phyloP scores from a whole-genome alignment of 2,329 filamentous ascomycete species.

The Tolypocladium paradoxum region DNA sequence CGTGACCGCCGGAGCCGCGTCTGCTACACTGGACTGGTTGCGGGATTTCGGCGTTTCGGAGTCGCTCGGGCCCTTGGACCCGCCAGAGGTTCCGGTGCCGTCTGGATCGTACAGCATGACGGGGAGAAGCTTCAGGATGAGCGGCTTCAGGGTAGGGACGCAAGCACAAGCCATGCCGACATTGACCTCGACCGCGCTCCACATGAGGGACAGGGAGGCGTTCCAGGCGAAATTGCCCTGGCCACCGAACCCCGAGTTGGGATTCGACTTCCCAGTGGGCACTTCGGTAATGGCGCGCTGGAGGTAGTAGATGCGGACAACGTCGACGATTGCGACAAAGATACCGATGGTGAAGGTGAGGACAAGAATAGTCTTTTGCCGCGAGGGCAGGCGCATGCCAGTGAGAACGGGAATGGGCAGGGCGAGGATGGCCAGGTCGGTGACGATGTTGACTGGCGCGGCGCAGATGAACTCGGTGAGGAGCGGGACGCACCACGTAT shows the following conservation, averaged over 20 bases:
- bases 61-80: constrained; percentile 18
- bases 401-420: constrained; percentile 83
- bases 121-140: constrained; percentile 57
- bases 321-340: constrained; percentile 80
- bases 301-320: constrained; percentile 81
- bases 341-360: constrained; percentile 79
- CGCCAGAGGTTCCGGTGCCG: constrained; percentile 20
- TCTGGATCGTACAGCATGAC: constrained; percentile 43
- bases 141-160: constrained; percentile 82
- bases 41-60: constrained; percentile 17
- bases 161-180: constrained; percentile 83
- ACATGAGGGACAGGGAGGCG: constrained; percentile 79
- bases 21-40: constrained; percentile 1
- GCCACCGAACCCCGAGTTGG: constrained; percentile 36
- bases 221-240: constrained; percentile 55
- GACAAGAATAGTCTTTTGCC: constrained; percentile 81
- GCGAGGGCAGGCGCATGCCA: constrained; percentile 69
- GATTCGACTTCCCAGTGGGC: constrained; percentile 25
- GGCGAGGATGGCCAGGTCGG: constrained; percentile 77
- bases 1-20: background rate
- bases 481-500: constrained; percentile 40
- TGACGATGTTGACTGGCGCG: constrained; percentile 84
- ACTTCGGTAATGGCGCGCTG: constrained; percentile 54
- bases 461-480: constrained; percentile 59
- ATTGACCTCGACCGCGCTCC: constrained; percentile 87